Evolutionary conservation across 495 filamentous ascomycete species (phyloP), one percentile per base, ranked within the genome.

Genomic region (Corynascus novoguineensis): DNA sequence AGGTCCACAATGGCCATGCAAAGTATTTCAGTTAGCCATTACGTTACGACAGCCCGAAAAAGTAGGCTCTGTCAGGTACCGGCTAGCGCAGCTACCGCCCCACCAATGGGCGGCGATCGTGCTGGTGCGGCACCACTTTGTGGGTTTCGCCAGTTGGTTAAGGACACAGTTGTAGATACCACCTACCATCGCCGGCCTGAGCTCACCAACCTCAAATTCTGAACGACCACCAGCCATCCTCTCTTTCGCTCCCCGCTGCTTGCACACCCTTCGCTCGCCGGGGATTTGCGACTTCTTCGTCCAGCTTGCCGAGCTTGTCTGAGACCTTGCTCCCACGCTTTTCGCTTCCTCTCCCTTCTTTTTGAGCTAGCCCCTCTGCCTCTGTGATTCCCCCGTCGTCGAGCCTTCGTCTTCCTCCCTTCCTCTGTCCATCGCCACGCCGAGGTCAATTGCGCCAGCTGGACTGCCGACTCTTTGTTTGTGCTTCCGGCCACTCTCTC

Each of bases 131-230:
- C 41, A 37, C 11, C 41, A 22, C n/a, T n/a, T n/a, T n/a, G 37
- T 31, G 27, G 54, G 50, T 42, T 54, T 57, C 2, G 9, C 57
- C 54, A 25, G 50, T 55, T 61, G 59, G 58, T 67, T 65, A 44
- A 68, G 65, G 65, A 68, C 65, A 68, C 65, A 68, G 65, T 68
- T 68, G 63, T 63, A 57, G 54, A 65, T 63, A 60, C 53, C 50
- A 59, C 48, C 1, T 6, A 32, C 40, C 48, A 31, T 31, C 41
- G 32, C 19, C 44, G 38, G 50, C 57, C 53, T 59, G 59, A 61
- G 59, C 60, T 51, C 59, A 64, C 27, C 59, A 46, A 50, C 49
- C 50, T 58, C 57, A 60, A 60, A 58, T 34, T 42, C 58, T 29
- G 52, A 21, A 4, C 31, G 32, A 35, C 14, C 15, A 50, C 9